Evolutionary conservation across 176 grass and related monocot species (phyloP).

Genomic region (Oryza meyeriana): DNA sequence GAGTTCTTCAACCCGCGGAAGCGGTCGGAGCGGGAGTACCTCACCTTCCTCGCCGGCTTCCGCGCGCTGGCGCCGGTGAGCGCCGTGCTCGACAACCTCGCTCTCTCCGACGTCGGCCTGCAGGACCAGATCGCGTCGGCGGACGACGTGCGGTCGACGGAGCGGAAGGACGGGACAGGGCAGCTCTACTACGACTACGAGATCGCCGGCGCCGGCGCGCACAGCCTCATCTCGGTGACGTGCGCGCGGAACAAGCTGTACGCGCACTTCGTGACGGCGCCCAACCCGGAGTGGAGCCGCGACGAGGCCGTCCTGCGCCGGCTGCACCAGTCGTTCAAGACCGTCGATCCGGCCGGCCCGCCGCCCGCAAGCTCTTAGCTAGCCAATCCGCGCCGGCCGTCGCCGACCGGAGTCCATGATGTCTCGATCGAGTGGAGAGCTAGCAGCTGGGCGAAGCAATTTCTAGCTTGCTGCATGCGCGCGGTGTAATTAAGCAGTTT

Average conservation of each 20-base stretch:
- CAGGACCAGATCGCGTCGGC: slow-evolving; percentile 86
- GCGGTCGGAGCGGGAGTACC: slow-evolving; percentile 83
- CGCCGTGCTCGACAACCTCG: slow-evolving; percentile 83
- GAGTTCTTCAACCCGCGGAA: slow-evolving; percentile 97
- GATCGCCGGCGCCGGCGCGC: slow-evolving; percentile 64
- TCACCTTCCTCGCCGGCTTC: slow-evolving; percentile 78
- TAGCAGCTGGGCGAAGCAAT: background rate
- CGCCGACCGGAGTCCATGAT: background rate
- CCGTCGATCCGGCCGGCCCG: slow-evolving; percentile 37
- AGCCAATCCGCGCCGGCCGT: background rate
- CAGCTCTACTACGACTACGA: slow-evolving; percentile 97
- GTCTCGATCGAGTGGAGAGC: background rate
- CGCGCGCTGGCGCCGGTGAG: slow-evolving; percentile 71
- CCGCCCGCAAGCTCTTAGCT: slow-evolving; percentile 1
- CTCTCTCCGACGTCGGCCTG: slow-evolving; percentile 83
- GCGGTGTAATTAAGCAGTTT: slow-evolving; percentile 30
- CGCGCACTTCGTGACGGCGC: slow-evolving; percentile 80
- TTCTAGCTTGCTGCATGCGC: background rate
- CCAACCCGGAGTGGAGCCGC: slow-evolving; percentile 71
- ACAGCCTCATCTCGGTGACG: slow-evolving; percentile 89
- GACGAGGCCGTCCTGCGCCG: slow-evolving; percentile 77
- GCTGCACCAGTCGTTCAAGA: slow-evolving; percentile 85
- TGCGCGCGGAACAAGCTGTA: slow-evolving; percentile 91
- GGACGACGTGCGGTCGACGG: slow-evolving; percentile 48
- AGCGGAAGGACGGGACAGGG: slow-evolving; percentile 48